phyloP scores from a whole-genome alignment of 768 basidiomycete species.

The Russula sp. region DNA sequence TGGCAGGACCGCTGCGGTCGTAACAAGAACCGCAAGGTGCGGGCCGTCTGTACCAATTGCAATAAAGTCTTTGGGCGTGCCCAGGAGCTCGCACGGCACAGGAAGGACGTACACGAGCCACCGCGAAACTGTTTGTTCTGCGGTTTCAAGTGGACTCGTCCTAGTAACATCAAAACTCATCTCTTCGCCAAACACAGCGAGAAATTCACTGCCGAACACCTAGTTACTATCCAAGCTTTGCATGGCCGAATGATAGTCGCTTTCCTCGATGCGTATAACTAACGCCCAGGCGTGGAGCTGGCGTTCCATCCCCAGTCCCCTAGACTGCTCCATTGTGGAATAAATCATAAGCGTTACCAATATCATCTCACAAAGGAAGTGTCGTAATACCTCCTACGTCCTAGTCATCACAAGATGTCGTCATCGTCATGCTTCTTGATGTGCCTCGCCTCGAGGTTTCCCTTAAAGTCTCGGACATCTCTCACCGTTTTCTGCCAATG shows the following conservation, averaged over 20 bases:
- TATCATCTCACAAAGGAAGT: too few species aligned
- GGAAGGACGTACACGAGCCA: not conserved
- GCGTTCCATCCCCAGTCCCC: not conserved
- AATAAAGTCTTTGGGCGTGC: not conserved
- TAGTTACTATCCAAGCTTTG: not conserved
- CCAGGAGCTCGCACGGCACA: not conserved
- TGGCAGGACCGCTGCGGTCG: not conserved
- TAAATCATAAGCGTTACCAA: too few species aligned
- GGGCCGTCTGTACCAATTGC: not conserved
- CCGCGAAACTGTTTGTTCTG: slow-evolving; percentile 1
- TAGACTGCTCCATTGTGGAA: not conserved
- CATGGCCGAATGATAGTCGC: not conserved
- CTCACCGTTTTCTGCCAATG: too few species aligned
- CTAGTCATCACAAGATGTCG: too few species aligned
- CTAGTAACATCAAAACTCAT: not conserved
- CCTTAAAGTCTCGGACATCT: too few species aligned
- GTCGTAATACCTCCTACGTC: too few species aligned
- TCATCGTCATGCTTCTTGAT: too few species aligned
- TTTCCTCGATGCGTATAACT: not conserved
- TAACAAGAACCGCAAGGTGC: too few species aligned
- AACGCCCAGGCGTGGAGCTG: not conserved
- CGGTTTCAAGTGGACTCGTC: not conserved
- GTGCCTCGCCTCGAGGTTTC: too few species aligned
- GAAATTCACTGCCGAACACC: not conserved
- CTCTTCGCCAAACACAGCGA: not conserved